phyloP scores from a whole-genome alignment of 805 yeast species.

The Clavispora carvajalis region DNA sequence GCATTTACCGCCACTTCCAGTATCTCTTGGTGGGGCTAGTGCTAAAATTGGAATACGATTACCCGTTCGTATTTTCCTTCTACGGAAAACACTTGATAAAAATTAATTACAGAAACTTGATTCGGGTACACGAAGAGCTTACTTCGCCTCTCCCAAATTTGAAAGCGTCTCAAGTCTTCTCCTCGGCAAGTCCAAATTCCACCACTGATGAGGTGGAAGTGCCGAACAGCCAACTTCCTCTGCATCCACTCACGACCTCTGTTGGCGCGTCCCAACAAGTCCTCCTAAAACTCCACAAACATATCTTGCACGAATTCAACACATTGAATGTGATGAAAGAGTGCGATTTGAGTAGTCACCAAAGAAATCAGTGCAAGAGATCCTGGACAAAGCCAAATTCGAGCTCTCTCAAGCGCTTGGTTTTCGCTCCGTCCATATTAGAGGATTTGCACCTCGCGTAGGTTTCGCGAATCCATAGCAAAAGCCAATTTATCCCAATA shows the following conservation, averaged over 20 bases:
- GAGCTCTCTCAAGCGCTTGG: neutral
- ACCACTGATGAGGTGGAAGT: too few relatives aligned
- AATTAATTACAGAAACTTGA: constrained; percentile 14
- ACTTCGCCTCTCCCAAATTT: neutral
- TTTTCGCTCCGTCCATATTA: neutral
- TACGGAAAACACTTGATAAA: constrained; percentile 22
- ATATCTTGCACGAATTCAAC: constrained; percentile 16
- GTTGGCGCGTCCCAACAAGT: neutral
- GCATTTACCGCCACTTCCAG: constrained; percentile 15
- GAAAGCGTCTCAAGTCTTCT: too few relatives aligned
- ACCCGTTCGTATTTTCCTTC: constrained; percentile 28
- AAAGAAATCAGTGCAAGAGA: constrained; percentile 4
- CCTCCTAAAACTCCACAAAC: constrained; percentile 12
- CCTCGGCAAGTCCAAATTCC: neutral
- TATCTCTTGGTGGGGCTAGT: constrained; percentile 19
- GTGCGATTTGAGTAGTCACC: constrained; percentile 6
- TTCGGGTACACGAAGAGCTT: constrained; percentile 4
- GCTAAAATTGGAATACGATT: constrained; percentile 23
- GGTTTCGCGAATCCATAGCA: neutral
- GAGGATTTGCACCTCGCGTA: neutral
- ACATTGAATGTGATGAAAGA: constrained; percentile 17
- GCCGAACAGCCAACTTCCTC: neutral
- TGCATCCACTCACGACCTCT: neutral
- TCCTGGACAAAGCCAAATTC: neutral
- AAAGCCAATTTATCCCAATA: constrained; percentile 5